phyloP scores from a whole-genome alignment of 257 asterid genomes.

The Oldenlandia corymbosa region DNA sequence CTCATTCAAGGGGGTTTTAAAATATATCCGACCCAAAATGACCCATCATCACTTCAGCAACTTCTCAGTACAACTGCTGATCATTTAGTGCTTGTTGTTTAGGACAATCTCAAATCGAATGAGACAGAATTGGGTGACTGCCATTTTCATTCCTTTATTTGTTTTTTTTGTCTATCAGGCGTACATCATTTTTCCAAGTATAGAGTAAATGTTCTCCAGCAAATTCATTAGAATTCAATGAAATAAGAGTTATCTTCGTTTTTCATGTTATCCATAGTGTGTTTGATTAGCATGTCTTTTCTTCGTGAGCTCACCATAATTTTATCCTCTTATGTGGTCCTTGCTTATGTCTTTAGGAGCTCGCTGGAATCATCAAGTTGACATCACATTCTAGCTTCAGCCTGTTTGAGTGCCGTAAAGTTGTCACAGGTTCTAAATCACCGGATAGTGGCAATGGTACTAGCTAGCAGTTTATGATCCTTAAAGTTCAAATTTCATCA shows the following conservation, averaged over 20 bases:
- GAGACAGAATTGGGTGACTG: too few relatives aligned
- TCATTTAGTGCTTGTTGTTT: not conserved
- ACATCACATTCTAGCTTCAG: slow-evolving; percentile 86
- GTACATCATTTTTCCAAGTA: not conserved
- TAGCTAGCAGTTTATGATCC: slow-evolving; percentile 1
- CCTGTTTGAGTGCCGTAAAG: slow-evolving; percentile 90
- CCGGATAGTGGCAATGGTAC: slow-evolving; percentile 90
- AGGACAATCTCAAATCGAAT: too few relatives aligned
- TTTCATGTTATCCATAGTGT: not conserved
- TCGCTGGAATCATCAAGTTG: slow-evolving; percentile 88
- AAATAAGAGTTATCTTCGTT: not conserved
- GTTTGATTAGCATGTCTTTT: not conserved
- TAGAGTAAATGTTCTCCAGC: not conserved
- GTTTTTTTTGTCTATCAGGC: too few relatives aligned
- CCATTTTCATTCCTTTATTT: not conserved
- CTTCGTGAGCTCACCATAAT: slow-evolving; percentile 3
- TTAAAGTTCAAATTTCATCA: slow-evolving; percentile 10
- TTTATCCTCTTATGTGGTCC: slow-evolving; percentile 9
- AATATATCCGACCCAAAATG: too few relatives aligned
- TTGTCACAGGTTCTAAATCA: slow-evolving; percentile 79
- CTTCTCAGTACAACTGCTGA: not conserved
- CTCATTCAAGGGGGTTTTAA: not conserved
- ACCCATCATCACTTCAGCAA: too few relatives aligned
- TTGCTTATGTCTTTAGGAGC: slow-evolving; percentile 61
- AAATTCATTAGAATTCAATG: not conserved